Conservation (phyloP, 1,139 yeast genomes). For the Pichia sp. region DNA sequence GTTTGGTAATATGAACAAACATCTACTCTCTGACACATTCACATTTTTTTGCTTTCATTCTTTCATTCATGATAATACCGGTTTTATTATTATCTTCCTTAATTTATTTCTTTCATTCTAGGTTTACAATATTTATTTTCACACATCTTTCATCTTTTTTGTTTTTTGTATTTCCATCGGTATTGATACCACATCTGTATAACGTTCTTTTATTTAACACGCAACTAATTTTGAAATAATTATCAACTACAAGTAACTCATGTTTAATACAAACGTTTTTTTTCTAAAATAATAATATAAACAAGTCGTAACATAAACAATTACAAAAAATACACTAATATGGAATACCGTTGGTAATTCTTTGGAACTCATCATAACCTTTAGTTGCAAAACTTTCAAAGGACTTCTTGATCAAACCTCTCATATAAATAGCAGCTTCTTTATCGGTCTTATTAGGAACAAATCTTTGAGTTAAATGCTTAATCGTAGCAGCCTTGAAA, state of each 20-base stretch:
- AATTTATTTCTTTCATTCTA: neutral
- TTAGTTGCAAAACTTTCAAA: conserved; percentile 87
- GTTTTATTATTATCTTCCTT: neutral
- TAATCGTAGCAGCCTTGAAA: conserved; percentile 83
- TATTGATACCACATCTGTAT: neutral
- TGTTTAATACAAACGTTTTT: too few species aligned
- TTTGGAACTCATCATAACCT: conserved; percentile 97
- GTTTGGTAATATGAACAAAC: conserved; percentile 9
- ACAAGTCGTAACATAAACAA: neutral
- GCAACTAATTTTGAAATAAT: neutral
- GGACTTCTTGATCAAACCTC: conserved; percentile 73
- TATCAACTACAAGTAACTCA: too few species aligned
- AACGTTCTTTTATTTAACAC: conserved; percentile 4
- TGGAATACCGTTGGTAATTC: conserved; percentile 95
- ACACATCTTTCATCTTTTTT: neutral
- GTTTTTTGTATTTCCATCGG: neutral
- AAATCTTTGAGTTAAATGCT: conserved; percentile 73
- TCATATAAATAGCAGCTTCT: conserved; percentile 81
- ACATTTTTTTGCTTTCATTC: neutral
- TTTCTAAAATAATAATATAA: neutral
- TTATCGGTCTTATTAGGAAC: conserved; percentile 78
- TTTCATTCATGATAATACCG: too few species aligned
- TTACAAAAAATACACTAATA: conserved; percentile 45
- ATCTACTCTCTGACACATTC: neutral
- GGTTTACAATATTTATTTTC: neutral